phyloP scores from a whole-genome alignment of 192 early-diverging fungal genomes.

The Diversispora eburnea region DNA sequence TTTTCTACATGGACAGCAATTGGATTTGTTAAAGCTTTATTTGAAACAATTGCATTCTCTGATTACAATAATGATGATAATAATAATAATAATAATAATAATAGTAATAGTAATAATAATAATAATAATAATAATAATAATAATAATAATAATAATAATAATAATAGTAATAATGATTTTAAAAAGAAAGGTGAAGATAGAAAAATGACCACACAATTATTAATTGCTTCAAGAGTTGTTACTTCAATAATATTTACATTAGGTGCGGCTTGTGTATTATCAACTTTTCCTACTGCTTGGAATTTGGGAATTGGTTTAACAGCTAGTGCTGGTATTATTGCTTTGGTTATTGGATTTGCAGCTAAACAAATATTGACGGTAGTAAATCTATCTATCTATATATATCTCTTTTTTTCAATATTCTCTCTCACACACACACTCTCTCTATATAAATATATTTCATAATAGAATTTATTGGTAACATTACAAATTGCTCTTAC shows the following conservation, averaged over 20 bases:
- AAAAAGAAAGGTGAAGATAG: not conserved
- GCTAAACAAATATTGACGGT: slow-evolving; percentile 42
- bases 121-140: no score
- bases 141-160: no score
- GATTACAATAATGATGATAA: no score
- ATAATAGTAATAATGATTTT: slow-evolving; percentile 19
- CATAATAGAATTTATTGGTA: slow-evolving; percentile 36
- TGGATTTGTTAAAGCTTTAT: slow-evolving; percentile 37
- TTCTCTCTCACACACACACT: not conserved
- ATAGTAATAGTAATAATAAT: not conserved
- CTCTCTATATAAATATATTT: not conserved
- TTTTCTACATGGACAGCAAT: slow-evolving; percentile 32
- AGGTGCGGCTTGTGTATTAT: slow-evolving; percentile 33
- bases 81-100: no score
- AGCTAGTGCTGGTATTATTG: slow-evolving; percentile 42
- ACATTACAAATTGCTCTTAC: slow-evolving; percentile 45
- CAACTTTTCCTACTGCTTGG: slow-evolving; percentile 43
- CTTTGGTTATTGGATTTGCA: slow-evolving; percentile 40
- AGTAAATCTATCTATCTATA: not conserved
- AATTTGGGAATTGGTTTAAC: slow-evolving; percentile 37
- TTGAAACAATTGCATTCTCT: slow-evolving; percentile 28
- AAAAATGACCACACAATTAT: slow-evolving; percentile 39
- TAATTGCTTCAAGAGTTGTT: slow-evolving; percentile 39
- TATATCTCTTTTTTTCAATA: not conserved
- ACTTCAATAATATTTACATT: slow-evolving; percentile 37